Percentiles rank a stretch among this genome's conserved stretches.
Conservation (phyloP, 2,329 filamentous ascomycete genomes). For the Cladosporium sp. region DNA sequence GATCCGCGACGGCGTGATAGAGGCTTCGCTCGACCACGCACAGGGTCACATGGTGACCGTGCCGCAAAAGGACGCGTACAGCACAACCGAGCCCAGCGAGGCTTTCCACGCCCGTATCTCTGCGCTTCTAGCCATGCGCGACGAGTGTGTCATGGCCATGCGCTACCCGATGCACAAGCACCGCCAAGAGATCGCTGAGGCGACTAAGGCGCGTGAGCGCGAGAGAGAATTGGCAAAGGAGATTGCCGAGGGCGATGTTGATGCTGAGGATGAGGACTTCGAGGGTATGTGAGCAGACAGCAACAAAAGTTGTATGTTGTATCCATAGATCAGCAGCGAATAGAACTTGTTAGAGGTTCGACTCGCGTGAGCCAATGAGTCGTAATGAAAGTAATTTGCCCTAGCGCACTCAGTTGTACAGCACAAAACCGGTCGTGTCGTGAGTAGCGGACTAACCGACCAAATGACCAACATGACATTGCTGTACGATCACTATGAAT, state of each 20-base stretch:
- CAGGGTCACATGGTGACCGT: constrained; percentile 98
- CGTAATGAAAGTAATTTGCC: background rate
- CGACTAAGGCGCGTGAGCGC: constrained; percentile 94
- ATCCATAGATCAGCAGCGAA: constrained; percentile 12
- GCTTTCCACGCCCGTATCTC: constrained; percentile 96
- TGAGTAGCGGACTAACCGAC: background rate
- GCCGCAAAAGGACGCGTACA: constrained; percentile 93
- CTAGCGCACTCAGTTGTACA: too few relatives aligned
- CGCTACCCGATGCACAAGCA: constrained; percentile 99
- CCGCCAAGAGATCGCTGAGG: constrained; percentile 93
- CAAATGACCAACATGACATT: background rate
- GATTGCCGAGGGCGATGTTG: constrained; percentile 96
- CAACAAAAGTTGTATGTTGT: background rate
- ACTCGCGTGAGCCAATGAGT: background rate
- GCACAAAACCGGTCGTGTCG: background rate
- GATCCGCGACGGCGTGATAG: constrained; percentile 94
- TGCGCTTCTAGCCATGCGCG: constrained; percentile 87
- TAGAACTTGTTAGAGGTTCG: constrained; percentile 12
- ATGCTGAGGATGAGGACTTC: constrained; percentile 85
- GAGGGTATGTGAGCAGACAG: constrained; percentile 76
- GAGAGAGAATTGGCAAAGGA: constrained; percentile 98
- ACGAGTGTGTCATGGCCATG: constrained; percentile 99
- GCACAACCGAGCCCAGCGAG: constrained; percentile 91
- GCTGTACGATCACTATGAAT: background rate
- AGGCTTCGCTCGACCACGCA: constrained; percentile 91